Evolutionary conservation across 106 monocot genomes (phyloP).

Genomic region (Dendrobium catenatum): DNA sequence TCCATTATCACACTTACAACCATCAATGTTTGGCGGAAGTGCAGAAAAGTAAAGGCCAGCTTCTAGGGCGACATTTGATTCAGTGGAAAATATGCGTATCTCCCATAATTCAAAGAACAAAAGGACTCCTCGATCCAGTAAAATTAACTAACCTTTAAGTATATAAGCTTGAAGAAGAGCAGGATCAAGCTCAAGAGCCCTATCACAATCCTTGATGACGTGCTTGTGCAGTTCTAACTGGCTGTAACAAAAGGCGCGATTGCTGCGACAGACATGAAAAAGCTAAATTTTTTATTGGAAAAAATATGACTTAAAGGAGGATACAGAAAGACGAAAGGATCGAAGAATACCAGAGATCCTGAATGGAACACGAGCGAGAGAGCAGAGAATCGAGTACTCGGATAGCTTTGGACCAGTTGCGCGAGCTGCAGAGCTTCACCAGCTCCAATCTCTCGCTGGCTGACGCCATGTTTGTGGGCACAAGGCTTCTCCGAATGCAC

Average conservation of each 20-base stretch:
- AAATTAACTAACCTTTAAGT: slow-evolving; percentile 60
- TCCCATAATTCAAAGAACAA: not conserved
- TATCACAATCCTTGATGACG: slow-evolving; percentile 90
- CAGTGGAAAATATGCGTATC: not conserved
- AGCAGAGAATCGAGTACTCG: slow-evolving; percentile 78
- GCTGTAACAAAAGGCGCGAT: slow-evolving; percentile 88
- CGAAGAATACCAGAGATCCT: slow-evolving; percentile 69
- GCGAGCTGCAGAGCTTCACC: slow-evolving; percentile 66
- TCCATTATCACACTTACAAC: not conserved
- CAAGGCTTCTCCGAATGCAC: not conserved
- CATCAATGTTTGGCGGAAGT: too few relatives aligned
- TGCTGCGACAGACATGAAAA: slow-evolving; percentile 39
- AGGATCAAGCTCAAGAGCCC: slow-evolving; percentile 67
- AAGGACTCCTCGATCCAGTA: not conserved
- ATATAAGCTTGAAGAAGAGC: slow-evolving; percentile 68
- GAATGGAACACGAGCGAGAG: slow-evolving; percentile 42
- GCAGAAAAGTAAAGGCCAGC: not conserved
- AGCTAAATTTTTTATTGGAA: not conserved
- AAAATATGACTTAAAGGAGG: not conserved
- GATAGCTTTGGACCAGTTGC: slow-evolving; percentile 97
- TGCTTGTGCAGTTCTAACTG: slow-evolving; percentile 93
- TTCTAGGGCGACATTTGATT: not conserved
- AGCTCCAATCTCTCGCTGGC: slow-evolving; percentile 59
- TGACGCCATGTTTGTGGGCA: slow-evolving; percentile 17
- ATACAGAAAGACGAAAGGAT: not conserved